Conservation (phyloP, 2,329 filamentous ascomycete species). For the Fusarium metavorans region DNA sequence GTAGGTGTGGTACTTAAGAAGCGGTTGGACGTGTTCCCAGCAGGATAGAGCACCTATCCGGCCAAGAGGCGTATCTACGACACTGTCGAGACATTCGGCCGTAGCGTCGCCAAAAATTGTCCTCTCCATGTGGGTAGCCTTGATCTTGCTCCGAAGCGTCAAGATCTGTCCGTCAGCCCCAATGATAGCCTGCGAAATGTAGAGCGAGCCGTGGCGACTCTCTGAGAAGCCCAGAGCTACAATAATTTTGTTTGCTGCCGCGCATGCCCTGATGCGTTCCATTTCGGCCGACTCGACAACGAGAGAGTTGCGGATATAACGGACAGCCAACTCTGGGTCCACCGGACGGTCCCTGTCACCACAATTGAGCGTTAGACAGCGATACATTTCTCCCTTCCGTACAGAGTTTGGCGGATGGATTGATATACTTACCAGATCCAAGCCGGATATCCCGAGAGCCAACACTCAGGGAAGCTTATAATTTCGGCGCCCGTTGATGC, state of each 20-base stretch:
- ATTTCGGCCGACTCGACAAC: slow-evolving; percentile 54
- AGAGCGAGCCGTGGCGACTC: slow-evolving; percentile 48
- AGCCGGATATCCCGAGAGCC: slow-evolving; percentile 58
- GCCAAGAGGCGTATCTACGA: not conserved
- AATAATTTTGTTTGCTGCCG: slow-evolving; percentile 50
- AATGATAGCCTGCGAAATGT: slow-evolving; percentile 60
- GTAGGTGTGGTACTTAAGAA: slow-evolving; percentile 18
- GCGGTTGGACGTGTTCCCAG: slow-evolving; percentile 47
- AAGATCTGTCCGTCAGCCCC: slow-evolving; percentile 53
- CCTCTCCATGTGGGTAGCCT: slow-evolving; percentile 64
- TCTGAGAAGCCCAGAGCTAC: slow-evolving; percentile 59
- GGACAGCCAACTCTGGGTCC: not conserved
- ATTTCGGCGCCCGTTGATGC: slow-evolving; percentile 61
- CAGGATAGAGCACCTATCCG: slow-evolving; percentile 57
- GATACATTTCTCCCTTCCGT: not conserved
- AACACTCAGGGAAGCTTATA: slow-evolving; percentile 65
- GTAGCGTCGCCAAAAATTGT: slow-evolving; percentile 59
- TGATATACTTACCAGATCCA: slow-evolving; percentile 9
- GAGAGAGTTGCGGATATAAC: not conserved
- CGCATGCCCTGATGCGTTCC: slow-evolving; percentile 48
- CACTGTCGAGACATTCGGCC: slow-evolving; percentile 1
- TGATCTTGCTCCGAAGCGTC: slow-evolving; percentile 60
- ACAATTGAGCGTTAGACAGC: not conserved
- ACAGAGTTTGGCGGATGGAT: too few species aligned
- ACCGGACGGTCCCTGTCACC: slow-evolving; percentile 46